Evolutionary conservation across 1,284 basidiomycete genomes (phyloP).

Genomic region (Puccinia polysora): DNA sequence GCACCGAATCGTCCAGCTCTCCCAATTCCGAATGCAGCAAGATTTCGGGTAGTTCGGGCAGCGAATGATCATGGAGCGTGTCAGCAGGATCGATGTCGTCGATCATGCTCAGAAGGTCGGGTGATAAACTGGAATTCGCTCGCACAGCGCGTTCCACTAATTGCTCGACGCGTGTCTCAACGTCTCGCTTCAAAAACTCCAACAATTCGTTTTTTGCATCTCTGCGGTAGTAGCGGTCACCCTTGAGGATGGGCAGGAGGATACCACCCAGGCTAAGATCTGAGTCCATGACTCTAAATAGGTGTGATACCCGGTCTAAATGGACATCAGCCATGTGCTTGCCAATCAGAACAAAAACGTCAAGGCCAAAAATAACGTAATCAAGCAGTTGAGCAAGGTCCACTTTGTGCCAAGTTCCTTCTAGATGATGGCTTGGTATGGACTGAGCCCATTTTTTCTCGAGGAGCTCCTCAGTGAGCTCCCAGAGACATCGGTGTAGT

Average conservation of each 20-base stretch:
- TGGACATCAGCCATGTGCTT: background rate
- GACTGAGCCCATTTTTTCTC: conserved; percentile 27
- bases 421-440: background rate
- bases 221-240: background rate
- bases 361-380: conserved; percentile 39
- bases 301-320: conserved; percentile 14
- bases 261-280: conserved; percentile 35
- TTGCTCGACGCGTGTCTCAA: conserved; percentile 6
- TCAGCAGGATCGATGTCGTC: conserved; percentile 12
- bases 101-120: no score
- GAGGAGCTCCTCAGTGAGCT: conserved; percentile 20
- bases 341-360: conserved; percentile 30
- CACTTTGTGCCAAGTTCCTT: conserved; percentile 14
- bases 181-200: conserved; percentile 14
- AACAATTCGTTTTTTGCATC: conserved; percentile 31
- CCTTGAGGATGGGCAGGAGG: conserved; percentile 11
- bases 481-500: conserved; percentile 31
- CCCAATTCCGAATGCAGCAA: conserved; percentile 27
- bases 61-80: background rate
- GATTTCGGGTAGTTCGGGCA: conserved; percentile 35
- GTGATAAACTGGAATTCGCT: background rate
- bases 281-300: conserved; percentile 38
- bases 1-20: conserved; percentile 13
- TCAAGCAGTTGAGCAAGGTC: conserved; percentile 28
- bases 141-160: background rate